phyloP scores from a whole-genome alignment of 139 green algal genomes.

The Yamagishiella unicocca region DNA sequence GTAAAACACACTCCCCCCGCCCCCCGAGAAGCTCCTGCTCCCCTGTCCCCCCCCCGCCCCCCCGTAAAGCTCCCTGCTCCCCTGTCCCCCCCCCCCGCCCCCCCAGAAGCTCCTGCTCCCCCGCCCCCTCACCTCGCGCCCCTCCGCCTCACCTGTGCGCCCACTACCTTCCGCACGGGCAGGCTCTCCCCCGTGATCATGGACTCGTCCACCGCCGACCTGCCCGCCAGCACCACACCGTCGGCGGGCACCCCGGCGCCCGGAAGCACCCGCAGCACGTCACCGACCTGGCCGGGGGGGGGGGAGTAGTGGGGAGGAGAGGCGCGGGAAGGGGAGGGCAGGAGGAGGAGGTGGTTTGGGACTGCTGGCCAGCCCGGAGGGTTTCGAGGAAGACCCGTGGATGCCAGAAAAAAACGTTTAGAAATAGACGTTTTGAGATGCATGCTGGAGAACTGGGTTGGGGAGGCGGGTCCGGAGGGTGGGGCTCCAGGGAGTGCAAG shows the following conservation, averaged over 20 bases:
- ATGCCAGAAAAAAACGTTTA: no score
- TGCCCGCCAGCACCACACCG: slow-evolving; percentile 83
- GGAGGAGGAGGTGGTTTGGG: neutral
- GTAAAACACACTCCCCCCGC: no score
- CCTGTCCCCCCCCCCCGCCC: neutral
- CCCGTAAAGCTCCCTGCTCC: neutral
- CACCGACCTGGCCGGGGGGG: slow-evolving; percentile 57
- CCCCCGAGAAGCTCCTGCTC: no score
- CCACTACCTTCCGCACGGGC: slow-evolving; percentile 80
- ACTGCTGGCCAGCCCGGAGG: no score
- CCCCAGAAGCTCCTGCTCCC: no score
- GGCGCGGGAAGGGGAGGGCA: neutral
- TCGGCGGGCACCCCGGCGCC: slow-evolving; percentile 88
- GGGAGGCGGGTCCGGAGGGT: no score
- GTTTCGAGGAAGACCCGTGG: no score
- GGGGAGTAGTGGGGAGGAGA: no score
- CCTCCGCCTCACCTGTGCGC: slow-evolving; percentile 45
- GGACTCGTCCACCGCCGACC: slow-evolving; percentile 90
- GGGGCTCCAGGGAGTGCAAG: no score
- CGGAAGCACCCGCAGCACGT: slow-evolving; percentile 77
- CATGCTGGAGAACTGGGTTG: no score
- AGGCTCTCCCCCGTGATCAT: slow-evolving; percentile 96
- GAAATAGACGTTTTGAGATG: no score
- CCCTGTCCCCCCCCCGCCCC: no score
- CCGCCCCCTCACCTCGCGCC: neutral